These are phyloP conservation scores for Metschnikowia cerradonensis DNA, from an alignment of 805 yeast species.

Conservation along the genomic window DNA sequence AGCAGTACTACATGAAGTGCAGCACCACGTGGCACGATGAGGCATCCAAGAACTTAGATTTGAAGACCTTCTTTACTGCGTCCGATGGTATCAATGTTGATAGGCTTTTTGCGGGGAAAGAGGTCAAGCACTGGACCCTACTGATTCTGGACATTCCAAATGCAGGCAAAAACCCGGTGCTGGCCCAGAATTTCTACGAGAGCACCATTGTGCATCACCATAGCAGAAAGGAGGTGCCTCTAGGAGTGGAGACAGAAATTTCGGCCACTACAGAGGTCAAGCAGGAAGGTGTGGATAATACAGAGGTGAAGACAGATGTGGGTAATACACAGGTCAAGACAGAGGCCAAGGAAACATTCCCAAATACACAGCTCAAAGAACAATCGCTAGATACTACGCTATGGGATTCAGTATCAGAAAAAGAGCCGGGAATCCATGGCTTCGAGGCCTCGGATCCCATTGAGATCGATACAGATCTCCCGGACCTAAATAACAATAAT, in stretches of 20 bases:
- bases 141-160: slow-evolving; percentile 71
- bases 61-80: slow-evolving; percentile 20
- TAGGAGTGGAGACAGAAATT: neutral
- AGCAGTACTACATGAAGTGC: slow-evolving; percentile 50
- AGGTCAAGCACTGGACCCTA: slow-evolving; percentile 50
- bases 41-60: slow-evolving; percentile 20
- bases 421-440: neutral
- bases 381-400: neutral
- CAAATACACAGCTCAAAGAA: neutral
- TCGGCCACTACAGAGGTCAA: neutral
- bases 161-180: slow-evolving; percentile 61
- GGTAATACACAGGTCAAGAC: slow-evolving; percentile 1
- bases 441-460: neutral
- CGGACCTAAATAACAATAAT: neutral
- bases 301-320: neutral
- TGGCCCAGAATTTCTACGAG: slow-evolving; percentile 64
- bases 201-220: slow-evolving; percentile 51
- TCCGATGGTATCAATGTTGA: slow-evolving; percentile 22
- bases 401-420: neutral
- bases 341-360: neutral
- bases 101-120: slow-evolving; percentile 26
- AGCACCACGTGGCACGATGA: slow-evolving; percentile 44
- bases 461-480: slow-evolving; percentile 1
- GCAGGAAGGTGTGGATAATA: neutral
- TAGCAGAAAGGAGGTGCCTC: slow-evolving; percentile 19